Conservation (phyloP, 2,329 filamentous ascomycete genomes). For the Elsinoe arachidis region DNA sequence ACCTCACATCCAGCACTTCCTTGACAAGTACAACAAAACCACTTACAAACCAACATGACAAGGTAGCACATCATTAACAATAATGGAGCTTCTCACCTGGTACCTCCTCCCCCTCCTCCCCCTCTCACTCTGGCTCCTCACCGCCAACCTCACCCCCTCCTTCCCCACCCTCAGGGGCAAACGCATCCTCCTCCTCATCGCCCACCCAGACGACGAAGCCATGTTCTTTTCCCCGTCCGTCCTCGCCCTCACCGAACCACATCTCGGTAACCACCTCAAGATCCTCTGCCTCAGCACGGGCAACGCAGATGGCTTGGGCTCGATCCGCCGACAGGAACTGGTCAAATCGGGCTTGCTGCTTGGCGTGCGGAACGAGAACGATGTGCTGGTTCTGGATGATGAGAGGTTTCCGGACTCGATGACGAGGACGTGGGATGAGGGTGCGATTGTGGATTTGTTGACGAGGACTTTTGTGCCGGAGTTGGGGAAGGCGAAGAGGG, state of each 20-base stretch:
- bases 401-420: constrained; percentile 83
- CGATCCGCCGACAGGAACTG: constrained; percentile 74
- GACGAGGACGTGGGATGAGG: constrained; percentile 65
- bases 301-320: constrained; percentile 81
- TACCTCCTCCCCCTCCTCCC: constrained; percentile 34
- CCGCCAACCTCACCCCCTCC: constrained; percentile 35
- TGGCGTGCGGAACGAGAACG: constrained; percentile 63
- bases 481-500: constrained; percentile 35
- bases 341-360: constrained; percentile 68
- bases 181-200: constrained; percentile 84
- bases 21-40: neutral
- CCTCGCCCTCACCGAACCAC: constrained; percentile 70
- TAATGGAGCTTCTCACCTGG: constrained; percentile 35
- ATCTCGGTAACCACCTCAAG: constrained; percentile 80
- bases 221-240: constrained; percentile 98
- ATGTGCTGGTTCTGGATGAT: constrained; percentile 79
- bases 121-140: constrained; percentile 40
- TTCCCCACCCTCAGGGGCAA: constrained; percentile 68
- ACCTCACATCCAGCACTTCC: neutral
- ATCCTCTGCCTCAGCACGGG: constrained; percentile 88
- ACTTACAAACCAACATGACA: neutral
- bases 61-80: constrained; percentile 8
- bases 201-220: constrained; percentile 95
- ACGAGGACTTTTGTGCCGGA: constrained; percentile 62
- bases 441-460: constrained; percentile 61